Conservation (phyloP, 495 filamentous ascomycete species). For the Tuber magnatum region DNA sequence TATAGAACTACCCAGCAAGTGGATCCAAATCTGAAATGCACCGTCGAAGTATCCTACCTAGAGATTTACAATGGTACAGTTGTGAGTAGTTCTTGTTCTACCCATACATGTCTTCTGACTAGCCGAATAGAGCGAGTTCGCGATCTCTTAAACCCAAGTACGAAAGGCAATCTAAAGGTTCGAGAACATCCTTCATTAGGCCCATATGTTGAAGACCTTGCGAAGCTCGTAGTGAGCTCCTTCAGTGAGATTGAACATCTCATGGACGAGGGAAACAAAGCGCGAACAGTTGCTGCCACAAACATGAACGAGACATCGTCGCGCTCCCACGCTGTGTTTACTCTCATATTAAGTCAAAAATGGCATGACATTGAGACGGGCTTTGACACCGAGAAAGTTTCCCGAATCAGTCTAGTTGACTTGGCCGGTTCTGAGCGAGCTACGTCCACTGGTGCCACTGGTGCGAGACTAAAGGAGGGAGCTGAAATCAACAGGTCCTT, state of each 20-base stretch:
- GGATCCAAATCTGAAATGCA: slow-evolving; percentile 74
- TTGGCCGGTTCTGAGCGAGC: slow-evolving; percentile 95
- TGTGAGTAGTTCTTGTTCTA: background rate
- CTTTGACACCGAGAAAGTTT: slow-evolving; percentile 95
- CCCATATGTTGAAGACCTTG: slow-evolving; percentile 95
- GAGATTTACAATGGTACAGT: slow-evolving; percentile 80
- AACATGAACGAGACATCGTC: slow-evolving; percentile 99
- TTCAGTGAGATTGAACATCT: slow-evolving; percentile 93
- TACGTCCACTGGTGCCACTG: slow-evolving; percentile 89
- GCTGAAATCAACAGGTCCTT: slow-evolving; percentile 97
- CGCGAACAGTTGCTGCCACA: slow-evolving; percentile 92
- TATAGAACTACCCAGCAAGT: slow-evolving; percentile 54
- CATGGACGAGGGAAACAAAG: slow-evolving; percentile 99
- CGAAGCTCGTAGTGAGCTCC: slow-evolving; percentile 92
- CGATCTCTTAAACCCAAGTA: slow-evolving; percentile 91
- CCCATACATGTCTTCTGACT: background rate
- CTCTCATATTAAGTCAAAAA: slow-evolving; percentile 89
- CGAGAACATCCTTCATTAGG: slow-evolving; percentile 96
- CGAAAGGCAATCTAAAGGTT: slow-evolving; percentile 93
- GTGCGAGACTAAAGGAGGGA: slow-evolving; percentile 92
- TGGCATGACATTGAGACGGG: slow-evolving; percentile 85
- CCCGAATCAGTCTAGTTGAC: slow-evolving; percentile 96
- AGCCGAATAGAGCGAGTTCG: slow-evolving; percentile 64
- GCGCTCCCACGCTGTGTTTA: slow-evolving; percentile 97
- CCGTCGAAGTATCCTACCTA: slow-evolving; percentile 95